A percentile compares a stretch with the other conserved stretches of the same genome.
These are phyloP conservation scores for Penicillium canescens DNA, from an alignment of 495 filamentous ascomycete species.

Conservation along the genomic window DNA sequence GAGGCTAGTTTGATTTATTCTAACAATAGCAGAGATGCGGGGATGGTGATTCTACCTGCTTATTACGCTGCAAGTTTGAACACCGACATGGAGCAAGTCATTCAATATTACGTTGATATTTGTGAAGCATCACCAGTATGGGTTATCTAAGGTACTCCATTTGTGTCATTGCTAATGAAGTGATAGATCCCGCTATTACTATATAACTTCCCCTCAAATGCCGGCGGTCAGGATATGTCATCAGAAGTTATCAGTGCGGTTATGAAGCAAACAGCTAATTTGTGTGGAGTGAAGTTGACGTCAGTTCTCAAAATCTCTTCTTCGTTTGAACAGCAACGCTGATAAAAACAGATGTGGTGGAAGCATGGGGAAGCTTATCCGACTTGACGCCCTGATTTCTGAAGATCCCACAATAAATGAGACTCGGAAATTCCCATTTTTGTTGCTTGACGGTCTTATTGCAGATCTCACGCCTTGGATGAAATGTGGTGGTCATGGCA, in stretches of 20 bases:
- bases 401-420: slow-evolving; percentile 9
- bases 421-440: slow-evolving; percentile 15
- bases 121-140: slow-evolving; percentile 22
- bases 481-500: slow-evolving; percentile 24
- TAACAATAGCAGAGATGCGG: slow-evolving; percentile 14
- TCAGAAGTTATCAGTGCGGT: slow-evolving; percentile 19
- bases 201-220: slow-evolving; percentile 24
- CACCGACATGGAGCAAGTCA: slow-evolving; percentile 13
- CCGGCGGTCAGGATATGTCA: slow-evolving; percentile 24
- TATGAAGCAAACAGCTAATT: slow-evolving; percentile 14
- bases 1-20: background rate
- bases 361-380: slow-evolving; percentile 19
- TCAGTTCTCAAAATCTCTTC: background rate
- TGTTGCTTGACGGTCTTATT: slow-evolving; percentile 20
- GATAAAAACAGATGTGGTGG: slow-evolving; percentile 16
- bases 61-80: slow-evolving; percentile 26
- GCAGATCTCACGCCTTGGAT: slow-evolving; percentile 23
- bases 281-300: slow-evolving; percentile 25
- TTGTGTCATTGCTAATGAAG: background rate
- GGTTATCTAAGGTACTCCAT: background rate
- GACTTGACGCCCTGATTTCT: slow-evolving; percentile 12
- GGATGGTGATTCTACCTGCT: slow-evolving; percentile 25
- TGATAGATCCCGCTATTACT: slow-evolving; percentile 20
- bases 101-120: slow-evolving; percentile 24
- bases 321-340: too few relatives aligned